Conservation (phyloP, 805 yeast species). For the Wickerhamomyces xylosicus region DNA sequence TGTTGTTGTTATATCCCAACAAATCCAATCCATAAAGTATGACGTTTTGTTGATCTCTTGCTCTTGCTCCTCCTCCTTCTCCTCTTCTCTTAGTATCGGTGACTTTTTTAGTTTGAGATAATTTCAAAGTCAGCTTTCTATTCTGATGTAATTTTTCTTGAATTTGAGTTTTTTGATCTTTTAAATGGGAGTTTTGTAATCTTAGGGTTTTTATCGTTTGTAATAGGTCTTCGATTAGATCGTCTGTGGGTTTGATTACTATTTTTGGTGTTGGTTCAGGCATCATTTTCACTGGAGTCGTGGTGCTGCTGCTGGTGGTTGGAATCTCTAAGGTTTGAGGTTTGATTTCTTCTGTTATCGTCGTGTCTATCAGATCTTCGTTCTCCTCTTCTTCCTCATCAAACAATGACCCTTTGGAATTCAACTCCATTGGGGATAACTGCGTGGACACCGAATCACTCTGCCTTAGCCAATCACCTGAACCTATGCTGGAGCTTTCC, state of each 20-base stretch:
- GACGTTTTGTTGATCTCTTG: too few species aligned
- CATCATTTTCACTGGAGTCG: not conserved
- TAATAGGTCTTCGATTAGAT: not conserved
- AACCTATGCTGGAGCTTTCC: too few species aligned
- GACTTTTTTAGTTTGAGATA: too few species aligned
- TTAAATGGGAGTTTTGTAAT: not conserved
- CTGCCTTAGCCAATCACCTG: too few species aligned
- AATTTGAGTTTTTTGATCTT: not conserved
- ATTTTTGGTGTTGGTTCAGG: not conserved
- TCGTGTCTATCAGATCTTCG: not conserved
- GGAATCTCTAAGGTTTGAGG: not conserved
- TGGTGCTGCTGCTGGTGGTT: not conserved
- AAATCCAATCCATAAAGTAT: too few species aligned
- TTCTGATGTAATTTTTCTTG: not conserved
- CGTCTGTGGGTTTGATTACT: not conserved
- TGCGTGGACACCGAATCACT: too few species aligned
- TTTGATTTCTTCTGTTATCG: too few species aligned
- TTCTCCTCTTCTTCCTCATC: slow-evolving; percentile 12
- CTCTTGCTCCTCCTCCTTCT: too few species aligned
- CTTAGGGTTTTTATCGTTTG: not conserved
- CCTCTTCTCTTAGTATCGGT: too few species aligned
- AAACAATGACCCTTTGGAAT: not conserved
- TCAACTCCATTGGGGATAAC: not conserved
- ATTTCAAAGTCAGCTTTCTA: too few species aligned
- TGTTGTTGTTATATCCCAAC: too few species aligned